phyloP scores from a whole-genome alignment of 129 eudicot genomes.

The Helichrysum umbraculigerum region DNA sequence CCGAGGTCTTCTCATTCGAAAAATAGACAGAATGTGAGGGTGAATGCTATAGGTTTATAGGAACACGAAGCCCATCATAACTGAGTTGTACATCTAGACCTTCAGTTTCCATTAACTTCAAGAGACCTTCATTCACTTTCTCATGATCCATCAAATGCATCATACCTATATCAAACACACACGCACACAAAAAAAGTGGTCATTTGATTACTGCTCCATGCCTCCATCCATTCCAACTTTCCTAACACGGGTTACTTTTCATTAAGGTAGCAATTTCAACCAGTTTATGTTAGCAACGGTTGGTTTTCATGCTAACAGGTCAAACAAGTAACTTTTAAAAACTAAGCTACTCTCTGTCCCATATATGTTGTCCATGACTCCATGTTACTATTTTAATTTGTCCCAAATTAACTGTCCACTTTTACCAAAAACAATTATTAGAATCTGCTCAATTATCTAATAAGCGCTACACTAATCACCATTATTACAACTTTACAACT shows the following conservation, averaged over 20 bases:
- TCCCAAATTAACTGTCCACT: too few relatives aligned
- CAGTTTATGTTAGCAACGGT: background rate
- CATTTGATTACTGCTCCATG: background rate
- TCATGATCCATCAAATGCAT: conserved; percentile 99
- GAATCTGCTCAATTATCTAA: too few relatives aligned
- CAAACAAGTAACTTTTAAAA: too few relatives aligned
- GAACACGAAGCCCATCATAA: conserved; percentile 93
- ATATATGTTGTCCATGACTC: too few relatives aligned
- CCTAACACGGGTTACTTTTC: background rate
- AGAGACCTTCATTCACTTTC: conserved; percentile 59
- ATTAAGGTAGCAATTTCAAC: background rate
- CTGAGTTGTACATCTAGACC: conserved; percentile 92
- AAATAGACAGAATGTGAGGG: background rate
- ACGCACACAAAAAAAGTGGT: background rate
- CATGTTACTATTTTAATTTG: too few relatives aligned
- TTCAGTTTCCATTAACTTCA: conserved; percentile 72
- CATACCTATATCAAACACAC: conserved; percentile 60
- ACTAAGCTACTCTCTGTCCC: too few relatives aligned
- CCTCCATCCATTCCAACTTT: background rate
- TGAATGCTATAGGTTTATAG: conserved; percentile 48
- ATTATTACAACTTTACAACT: too few relatives aligned
- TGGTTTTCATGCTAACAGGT: background rate
- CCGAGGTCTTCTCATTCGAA: background rate
- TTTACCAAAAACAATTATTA: too few relatives aligned
- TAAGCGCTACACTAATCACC: too few relatives aligned